Conservation (phyloP, 179 eudicot species). For the Amaranthus tricolor region DNA sequence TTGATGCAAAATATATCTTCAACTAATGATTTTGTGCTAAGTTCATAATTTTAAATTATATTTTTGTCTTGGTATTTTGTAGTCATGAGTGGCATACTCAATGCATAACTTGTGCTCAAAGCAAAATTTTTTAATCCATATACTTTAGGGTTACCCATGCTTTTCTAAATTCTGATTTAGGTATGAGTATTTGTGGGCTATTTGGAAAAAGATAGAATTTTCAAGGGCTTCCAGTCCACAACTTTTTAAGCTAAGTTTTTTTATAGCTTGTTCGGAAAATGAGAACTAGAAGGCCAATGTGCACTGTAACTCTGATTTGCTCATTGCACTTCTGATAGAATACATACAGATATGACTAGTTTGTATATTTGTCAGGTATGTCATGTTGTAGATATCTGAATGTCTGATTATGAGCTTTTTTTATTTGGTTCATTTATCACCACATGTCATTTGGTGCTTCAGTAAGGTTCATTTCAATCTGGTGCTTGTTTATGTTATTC, state of each 20-base stretch:
- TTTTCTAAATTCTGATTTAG: neutral
- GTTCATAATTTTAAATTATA: neutral
- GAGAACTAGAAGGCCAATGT: neutral
- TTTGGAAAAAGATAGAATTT: neutral
- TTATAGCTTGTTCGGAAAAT: neutral
- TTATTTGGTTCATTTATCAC: neutral
- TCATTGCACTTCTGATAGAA: neutral
- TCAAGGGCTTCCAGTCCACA: neutral
- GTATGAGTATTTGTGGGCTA: neutral
- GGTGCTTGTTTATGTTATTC: neutral
- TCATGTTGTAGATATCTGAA: neutral
- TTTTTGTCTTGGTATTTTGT: neutral
- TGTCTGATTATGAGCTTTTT: neutral
- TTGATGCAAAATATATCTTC: neutral
- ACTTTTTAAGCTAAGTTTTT: neutral
- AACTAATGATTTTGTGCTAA: neutral
- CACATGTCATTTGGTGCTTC: neutral
- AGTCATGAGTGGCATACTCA: neutral
- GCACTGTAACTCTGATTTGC: neutral
- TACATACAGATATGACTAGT: neutral
- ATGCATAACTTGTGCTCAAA: neutral
- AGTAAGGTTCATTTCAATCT: neutral
- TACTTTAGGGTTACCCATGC: neutral
- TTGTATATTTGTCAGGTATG: neutral
- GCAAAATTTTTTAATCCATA: neutral